Evolutionary conservation across 1,284 basidiomycete species (phyloP).

Genomic region (Rhodotorula sp.): DNA sequence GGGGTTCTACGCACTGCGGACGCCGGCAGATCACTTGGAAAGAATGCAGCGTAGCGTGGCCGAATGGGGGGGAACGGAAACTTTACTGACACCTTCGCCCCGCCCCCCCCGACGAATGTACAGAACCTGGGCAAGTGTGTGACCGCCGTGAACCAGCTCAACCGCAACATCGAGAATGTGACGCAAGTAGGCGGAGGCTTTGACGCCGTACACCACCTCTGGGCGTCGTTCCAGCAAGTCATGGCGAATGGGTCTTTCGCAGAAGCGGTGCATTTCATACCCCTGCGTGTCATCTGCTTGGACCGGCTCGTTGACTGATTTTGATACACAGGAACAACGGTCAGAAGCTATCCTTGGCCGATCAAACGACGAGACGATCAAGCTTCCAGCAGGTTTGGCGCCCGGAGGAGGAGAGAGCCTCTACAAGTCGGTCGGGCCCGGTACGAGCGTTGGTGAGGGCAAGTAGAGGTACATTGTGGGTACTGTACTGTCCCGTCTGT

Average conservation of each 20-base stretch:
- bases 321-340: background rate
- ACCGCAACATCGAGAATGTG: slow-evolving; percentile 41
- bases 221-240: slow-evolving; percentile 35
- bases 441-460: no score
- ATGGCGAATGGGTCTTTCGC: slow-evolving; percentile 15
- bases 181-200: slow-evolving; percentile 29
- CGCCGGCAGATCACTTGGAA: no score
- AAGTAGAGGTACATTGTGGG: no score
- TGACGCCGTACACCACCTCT: slow-evolving; percentile 31
- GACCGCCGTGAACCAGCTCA: slow-evolving; percentile 33
- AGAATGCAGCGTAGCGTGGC: no score
- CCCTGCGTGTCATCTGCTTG: no score
- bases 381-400: slow-evolving; percentile 19
- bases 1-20: no score
- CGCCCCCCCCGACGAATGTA: background rate
- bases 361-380: slow-evolving; percentile 16
- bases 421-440: no score
- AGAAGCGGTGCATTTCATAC: background rate
- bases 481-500: no score
- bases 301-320: background rate
- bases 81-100: background rate
- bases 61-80: background rate
- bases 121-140: slow-evolving; percentile 35
- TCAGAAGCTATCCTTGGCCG: slow-evolving; percentile 8
- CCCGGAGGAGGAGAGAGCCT: slow-evolving; percentile 26